A percentile compares a stretch with the other conserved stretches of the same genome.
phyloP scores from a whole-genome alignment of 352 stramenopile genomes.

The Phytopythium sindhum region DNA sequence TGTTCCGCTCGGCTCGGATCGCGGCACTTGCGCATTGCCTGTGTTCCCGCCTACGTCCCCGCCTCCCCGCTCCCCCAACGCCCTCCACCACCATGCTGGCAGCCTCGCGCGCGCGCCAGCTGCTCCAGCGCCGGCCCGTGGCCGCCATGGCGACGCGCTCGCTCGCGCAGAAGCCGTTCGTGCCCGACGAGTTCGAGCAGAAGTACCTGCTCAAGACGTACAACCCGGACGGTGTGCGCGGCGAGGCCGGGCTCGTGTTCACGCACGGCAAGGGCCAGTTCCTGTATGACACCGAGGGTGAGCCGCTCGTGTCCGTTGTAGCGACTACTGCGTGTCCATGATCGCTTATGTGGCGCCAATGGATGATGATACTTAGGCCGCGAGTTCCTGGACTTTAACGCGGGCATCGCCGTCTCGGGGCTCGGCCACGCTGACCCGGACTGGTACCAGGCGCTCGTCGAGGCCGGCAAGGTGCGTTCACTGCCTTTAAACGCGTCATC shows the following conservation, averaged over 20 bases:
- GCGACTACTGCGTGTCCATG: background rate
- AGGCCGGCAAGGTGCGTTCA: constrained; percentile 32
- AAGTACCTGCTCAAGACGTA: constrained; percentile 86
- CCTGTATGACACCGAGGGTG: constrained; percentile 83
- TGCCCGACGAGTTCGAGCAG: constrained; percentile 62
- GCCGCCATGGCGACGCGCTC: constrained; percentile 12
- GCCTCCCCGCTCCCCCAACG: background rate
- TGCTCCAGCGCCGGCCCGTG: constrained; percentile 2
- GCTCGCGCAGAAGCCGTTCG: constrained; percentile 31
- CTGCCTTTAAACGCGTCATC: background rate
- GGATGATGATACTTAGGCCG: constrained; percentile 12
- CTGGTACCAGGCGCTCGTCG: constrained; percentile 71
- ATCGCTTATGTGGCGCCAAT: background rate
- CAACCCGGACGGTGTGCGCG: constrained; percentile 71
- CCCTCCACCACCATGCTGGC: constrained; percentile 2
- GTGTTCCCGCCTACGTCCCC: background rate
- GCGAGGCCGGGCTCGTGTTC: constrained; percentile 63
- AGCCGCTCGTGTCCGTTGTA: background rate
- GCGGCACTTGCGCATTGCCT: background rate
- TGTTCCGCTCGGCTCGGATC: background rate
- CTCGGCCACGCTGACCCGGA: constrained; percentile 90
- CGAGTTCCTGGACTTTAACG: constrained; percentile 92
- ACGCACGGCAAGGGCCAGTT: constrained; percentile 90
- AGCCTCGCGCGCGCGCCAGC: background rate
- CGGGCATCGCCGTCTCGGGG: constrained; percentile 88